Base-by-base conservation (phyloP, 108 stramenopile genomes). In the Epithemia pelagica region DNA sequence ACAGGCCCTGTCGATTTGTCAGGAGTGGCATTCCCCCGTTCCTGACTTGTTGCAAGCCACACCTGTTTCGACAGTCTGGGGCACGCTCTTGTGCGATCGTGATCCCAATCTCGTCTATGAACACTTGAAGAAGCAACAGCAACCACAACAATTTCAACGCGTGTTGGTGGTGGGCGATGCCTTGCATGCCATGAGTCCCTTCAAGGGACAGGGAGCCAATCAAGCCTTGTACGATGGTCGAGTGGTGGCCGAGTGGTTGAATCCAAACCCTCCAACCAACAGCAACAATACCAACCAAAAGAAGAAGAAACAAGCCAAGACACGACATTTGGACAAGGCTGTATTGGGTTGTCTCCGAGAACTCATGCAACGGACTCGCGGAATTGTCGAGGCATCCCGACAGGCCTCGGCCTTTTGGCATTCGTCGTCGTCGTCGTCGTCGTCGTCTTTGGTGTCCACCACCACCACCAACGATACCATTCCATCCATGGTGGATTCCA, bases 181-280 rank as follows among this genome's bases (percentile, higher is more conserved):
- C 3, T 67, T 85, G 0, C 96, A 97, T 68, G 63, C 83, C 2
- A 94, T 97, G 94, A 81, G 82, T 10, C 88, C 88, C 0, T 97
- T 97, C 84, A 97, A 97, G 66, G 96, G 96, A 58, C 90, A 92
- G 61, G 96, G 96, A 19, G 94, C 94, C 33, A 95, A 97, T 71
- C 92, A 95, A 72, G 91, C 94, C 0, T 71, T 97, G 55, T 60
- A 78, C 20, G 96, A 97, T 66, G 96, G 92, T 1, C 87, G 86
- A 15, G 62, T 90, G 20, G 69, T 94, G 67, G 83, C 83, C 2
- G 54, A 66, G 26, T 90, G 87, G 83, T 66, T 91, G 61, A 58
- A 62, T 51, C 24, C 62, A 10, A 24, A 33, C 2, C 23, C 62
- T 24, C 24, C 32, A 2, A 26, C 1, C 2, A 51, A 3, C 24